Evolutionary conservation across 1,284 basidiomycete genomes (phyloP).

Genomic region (Ustilago nuda): DNA sequence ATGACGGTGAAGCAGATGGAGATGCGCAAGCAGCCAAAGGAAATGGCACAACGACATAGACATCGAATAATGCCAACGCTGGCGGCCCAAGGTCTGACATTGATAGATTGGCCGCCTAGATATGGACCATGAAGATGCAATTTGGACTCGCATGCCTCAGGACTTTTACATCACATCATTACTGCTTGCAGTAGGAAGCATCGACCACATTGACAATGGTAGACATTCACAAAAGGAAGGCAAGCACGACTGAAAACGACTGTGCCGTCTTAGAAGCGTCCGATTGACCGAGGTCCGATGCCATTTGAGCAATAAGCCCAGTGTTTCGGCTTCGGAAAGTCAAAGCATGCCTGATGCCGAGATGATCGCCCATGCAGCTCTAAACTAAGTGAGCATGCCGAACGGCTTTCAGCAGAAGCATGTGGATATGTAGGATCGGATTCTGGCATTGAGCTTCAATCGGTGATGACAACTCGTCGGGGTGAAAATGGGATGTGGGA

Average conservation of each 20-base stretch:
- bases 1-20: slow-evolving; percentile 47
- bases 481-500: too few relatives aligned
- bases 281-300: background rate
- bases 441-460: too few relatives aligned
- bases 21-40: slow-evolving; percentile 11
- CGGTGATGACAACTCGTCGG: too few relatives aligned
- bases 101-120: slow-evolving; percentile 35
- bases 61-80: slow-evolving; percentile 1
- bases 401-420: too few relatives aligned
- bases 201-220: background rate
- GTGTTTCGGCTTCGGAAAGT: too few relatives aligned
- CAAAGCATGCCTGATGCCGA: background rate
- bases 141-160: background rate
- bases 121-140: background rate
- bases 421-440: too few relatives aligned
- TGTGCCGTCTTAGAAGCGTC: background rate
- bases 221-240: slow-evolving; percentile 1
- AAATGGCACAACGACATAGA: slow-evolving; percentile 15
- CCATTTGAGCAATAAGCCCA: too few relatives aligned
- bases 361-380: background rate
- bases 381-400: background rate
- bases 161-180: background rate
- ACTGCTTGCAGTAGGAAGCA: background rate
- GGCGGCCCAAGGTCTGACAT: slow-evolving; percentile 33
- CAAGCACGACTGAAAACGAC: background rate